phyloP scores from a whole-genome alignment of 805 yeast genomes.

The Diddensiella santjacobensis region DNA sequence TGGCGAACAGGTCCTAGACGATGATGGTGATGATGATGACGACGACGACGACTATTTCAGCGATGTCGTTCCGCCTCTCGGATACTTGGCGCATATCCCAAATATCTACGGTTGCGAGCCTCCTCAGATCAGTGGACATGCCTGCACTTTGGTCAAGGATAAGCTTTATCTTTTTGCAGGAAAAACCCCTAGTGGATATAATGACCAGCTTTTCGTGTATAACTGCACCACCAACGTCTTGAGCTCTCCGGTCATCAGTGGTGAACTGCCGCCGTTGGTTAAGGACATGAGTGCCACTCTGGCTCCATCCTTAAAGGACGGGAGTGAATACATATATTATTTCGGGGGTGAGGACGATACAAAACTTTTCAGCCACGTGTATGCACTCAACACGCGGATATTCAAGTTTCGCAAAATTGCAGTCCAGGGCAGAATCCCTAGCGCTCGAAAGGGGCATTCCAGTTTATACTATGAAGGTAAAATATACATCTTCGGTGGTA shows the following conservation, averaged over 20 bases:
- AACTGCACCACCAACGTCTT: slow-evolving; percentile 21
- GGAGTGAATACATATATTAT: slow-evolving; percentile 17
- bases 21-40: slow-evolving; percentile 3
- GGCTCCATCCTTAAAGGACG: not conserved
- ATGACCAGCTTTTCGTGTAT: slow-evolving; percentile 19
- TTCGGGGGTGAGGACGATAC: slow-evolving; percentile 24
- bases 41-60: slow-evolving; percentile 11
- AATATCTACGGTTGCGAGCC: slow-evolving; percentile 24
- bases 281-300: slow-evolving; percentile 17
- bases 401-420: slow-evolving; percentile 12
- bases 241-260: slow-evolving; percentile 11
- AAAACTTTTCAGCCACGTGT: slow-evolving; percentile 11
- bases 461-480: slow-evolving; percentile 9
- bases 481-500: slow-evolving; percentile 24
- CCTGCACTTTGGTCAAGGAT: slow-evolving; percentile 17
- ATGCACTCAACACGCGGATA: slow-evolving; percentile 17
- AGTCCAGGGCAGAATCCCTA: slow-evolving; percentile 15
- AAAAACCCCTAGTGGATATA: slow-evolving; percentile 16
- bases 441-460: slow-evolving; percentile 20
- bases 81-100: slow-evolving; percentile 22
- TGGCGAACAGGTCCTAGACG: not conserved
- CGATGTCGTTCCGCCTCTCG: slow-evolving; percentile 18
- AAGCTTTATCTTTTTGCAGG: slow-evolving; percentile 26
- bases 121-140: slow-evolving; percentile 25
- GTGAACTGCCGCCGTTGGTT: slow-evolving; percentile 16